Base-by-base conservation (phyloP, 495 filamentous ascomycete species). In the Collariella sp. region DNA sequence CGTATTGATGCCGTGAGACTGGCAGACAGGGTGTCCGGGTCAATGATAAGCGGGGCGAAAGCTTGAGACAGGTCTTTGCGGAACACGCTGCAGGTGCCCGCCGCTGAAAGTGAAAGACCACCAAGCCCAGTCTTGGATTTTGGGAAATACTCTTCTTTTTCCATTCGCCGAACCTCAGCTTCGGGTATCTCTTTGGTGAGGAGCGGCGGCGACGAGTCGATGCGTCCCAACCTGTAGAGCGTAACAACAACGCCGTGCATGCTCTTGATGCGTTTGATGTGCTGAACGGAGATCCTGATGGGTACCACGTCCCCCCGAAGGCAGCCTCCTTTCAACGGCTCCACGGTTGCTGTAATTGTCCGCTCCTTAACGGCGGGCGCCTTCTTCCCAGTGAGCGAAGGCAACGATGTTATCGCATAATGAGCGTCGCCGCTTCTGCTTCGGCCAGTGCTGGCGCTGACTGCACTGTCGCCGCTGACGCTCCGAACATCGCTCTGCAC, bases 231-330 rank as follows among this genome's bases (percentile, higher is more conserved):
- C 40, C 93, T 82, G 65, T 95, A 96, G 5, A 98, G 74, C 1
- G 93, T 98, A 24, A 96, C 76, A 52, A 98, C 93, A 46, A 96
- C 86, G 0, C 93, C 93, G 60, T 91, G 85, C 72, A 95, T 75
- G 63, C 87, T 96, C 65, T 87, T 88, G 63, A 96, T 83, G 46
- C 81, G 80, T 60, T 91, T 91, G 45, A 80, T 89, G 61, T 96
- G 94, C 61, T 87, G 83, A 55, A 98, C 83, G 0, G 77, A 82
- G 50, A 96, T 83, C 62, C 81, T 86, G 38, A 98, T 74, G 1
- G 87, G 81, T 22, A 98, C 72, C 18, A 79, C 79, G 59, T 97
- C 93, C 13, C 93, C 93, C 1, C 87, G 83, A 19, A 98, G 78
- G 67, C 85, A 91, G 49, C 94, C 93, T 10, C 85, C 83, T 69